Evolutionary conservation across 2,329 filamentous ascomycete species (phyloP), one percentile per base, ranked within the genome.

Genomic region (Claviceps fusiformis): DNA sequence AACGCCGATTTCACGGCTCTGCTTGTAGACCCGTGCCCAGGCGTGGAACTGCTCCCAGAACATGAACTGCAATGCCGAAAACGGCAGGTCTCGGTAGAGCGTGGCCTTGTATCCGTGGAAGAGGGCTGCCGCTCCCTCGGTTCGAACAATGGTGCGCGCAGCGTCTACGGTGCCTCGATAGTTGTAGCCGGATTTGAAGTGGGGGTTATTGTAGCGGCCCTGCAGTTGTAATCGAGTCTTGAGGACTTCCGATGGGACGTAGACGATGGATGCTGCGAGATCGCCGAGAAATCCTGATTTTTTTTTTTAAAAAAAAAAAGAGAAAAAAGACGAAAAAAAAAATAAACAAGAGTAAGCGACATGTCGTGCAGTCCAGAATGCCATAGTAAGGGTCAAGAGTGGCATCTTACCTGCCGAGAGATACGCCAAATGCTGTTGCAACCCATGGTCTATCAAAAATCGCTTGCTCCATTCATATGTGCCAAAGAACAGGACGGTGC

Each of bases 31-130:
- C 64, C 86, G 86, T 0, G 93, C 91, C 77, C 89, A 81, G 49
- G 78, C 82, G 64, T 91, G 88, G 67, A 91, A 91, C 69, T 97
- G 89, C 70, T 98, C 93, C 75, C 95, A 98, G 68, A 98, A 96
- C 64, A 95, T 92, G 70, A 98, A 97, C 66, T 98, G 93, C 11
- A 98, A 73, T 0, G 93, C 93, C 0, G 92, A 97, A 67, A 96
- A 98, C 1, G 93, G 93, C 27, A 98, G 78, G 64, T 98, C 93
- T 56, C 93, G 86, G 72, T 88, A 93, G 3, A 98, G 81, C 0
- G 93, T 98, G 11, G 93, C 93, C 68, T 93, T 93, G 74, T 95
- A 98, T n/a, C 93, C 93, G 63, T 95, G 86, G 69, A 96, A 98
- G 29, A 98, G 79, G 19, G 95, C 93, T 0, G 81, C 76, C 54